A percentile compares a stretch with the other conserved stretches of the same genome.
These are phyloP conservation scores for Starmerella bombi DNA, from an alignment of 805 yeast genomes.

Conservation along the genomic window DNA sequence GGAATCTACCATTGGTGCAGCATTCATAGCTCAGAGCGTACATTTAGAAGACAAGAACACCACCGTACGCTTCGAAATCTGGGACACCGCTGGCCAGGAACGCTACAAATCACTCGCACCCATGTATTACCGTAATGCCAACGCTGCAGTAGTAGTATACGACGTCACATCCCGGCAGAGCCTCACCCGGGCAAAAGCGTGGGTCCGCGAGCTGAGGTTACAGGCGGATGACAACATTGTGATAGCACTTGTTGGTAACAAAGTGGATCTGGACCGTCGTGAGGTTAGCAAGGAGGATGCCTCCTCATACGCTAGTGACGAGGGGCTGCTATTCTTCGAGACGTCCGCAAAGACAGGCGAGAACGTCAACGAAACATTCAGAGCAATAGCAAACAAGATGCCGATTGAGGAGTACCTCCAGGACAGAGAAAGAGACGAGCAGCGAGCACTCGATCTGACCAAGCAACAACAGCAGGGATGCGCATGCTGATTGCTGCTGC, in stretches of 20 bases:
- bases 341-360: constrained; percentile 65
- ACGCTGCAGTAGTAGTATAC: constrained; percentile 76
- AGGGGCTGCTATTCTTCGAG: constrained; percentile 37
- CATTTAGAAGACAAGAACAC: constrained; percentile 32
- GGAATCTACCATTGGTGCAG: constrained; percentile 97
- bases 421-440: constrained; percentile 21
- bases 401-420: constrained; percentile 30
- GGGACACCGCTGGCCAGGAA: constrained; percentile 97
- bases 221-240: constrained; percentile 65
- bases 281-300: constrained; percentile 33
- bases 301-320: constrained; percentile 42
- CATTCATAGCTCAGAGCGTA: constrained; percentile 75
- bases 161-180: constrained; percentile 62
- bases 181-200: constrained; percentile 63
- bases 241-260: constrained; percentile 81
- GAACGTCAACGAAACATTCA: constrained; percentile 41
- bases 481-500: constrained; percentile 28
- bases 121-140: constrained; percentile 68
- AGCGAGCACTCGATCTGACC: constrained; percentile 18
- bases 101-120: constrained; percentile 73
- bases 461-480: constrained; percentile 23
- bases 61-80: constrained; percentile 37
- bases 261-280: constrained; percentile 47
- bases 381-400: constrained; percentile 36
- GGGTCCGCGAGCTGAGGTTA: constrained; percentile 84